Base-by-base conservation (phyloP, 2,329 filamentous ascomycete species). In the Stagonosporopsis cucurbitacearum region DNA sequence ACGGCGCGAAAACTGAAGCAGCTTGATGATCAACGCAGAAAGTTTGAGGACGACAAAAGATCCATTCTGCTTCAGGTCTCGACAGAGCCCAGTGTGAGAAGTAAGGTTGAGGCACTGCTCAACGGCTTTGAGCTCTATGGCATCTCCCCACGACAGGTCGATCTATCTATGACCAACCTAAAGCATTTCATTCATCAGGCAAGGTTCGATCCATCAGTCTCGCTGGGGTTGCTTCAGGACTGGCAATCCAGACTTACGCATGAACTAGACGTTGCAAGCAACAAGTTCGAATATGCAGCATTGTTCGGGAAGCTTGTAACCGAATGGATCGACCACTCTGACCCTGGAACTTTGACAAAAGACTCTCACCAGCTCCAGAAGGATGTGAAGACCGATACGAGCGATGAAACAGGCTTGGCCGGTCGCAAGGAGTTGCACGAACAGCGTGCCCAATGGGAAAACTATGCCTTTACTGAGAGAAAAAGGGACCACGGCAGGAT, bases 381-480 rank as follows among this genome's bases (percentile, higher is more conserved):
- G 11, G 37, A 40, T 2, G 15, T 20, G 9, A 20, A 40, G 2
- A 40, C 20, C 8, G 13, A 23, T 19, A 40, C 19, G 20, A 6
- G 20, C 11, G 20, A 7, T 4, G 15, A 76, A 13, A 81, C 80
- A 43, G 79, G 81, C 33, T 68, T 75, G 8, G 61, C 81, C 11
- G 77, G 75, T 1, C 73, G 75, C 19, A 70, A 75, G 2, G 75
- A 75, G 44, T 81, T 78, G 65, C 64, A 78, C 13, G 73, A 81
- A 48, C 71, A 77, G 46, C 75, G 75, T 26, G 62, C 64, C 17
- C 64, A 77, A 12, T 87, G 85, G 83, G 85, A 88, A 66, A 67
- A 74, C 1, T 74, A 81, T 49, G 83, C 85, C n/a, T 87, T 88
- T 64, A 75, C 75, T 3, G 69, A 78, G 4, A 75, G 76, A 25